Percentiles rank a stretch among this genome's conserved stretches.
These are phyloP conservation scores for Yamagishiella unicocca DNA, from an alignment of 139 green algal genomes.

Conservation along the genomic window DNA sequence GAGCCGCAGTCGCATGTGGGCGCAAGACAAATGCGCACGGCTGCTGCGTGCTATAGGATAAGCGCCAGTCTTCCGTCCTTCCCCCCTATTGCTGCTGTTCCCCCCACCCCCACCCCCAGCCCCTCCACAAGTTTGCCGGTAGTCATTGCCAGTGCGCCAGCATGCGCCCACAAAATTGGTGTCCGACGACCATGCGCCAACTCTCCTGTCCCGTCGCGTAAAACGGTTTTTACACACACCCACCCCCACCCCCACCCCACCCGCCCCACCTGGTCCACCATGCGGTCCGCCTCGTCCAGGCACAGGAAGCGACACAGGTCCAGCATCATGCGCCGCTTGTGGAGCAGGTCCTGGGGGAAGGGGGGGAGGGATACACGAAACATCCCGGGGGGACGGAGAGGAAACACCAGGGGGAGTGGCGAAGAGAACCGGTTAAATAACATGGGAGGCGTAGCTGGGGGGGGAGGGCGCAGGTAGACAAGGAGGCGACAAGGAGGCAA, in stretches of 20 bases:
- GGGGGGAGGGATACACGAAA: not conserved
- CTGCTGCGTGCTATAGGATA: too few relatives aligned
- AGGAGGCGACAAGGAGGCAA: too few relatives aligned
- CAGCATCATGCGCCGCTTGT: conserved; percentile 92
- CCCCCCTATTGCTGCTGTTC: not conserved
- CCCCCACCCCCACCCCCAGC: conserved; percentile 49
- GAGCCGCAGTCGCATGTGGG: too few relatives aligned
- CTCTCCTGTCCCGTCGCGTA: too few relatives aligned
- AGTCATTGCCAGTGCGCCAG: too few relatives aligned
- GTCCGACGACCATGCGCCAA: too few relatives aligned
- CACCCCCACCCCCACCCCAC: conserved; percentile 47
- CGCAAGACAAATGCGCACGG: too few relatives aligned
- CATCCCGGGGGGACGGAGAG: not conserved
- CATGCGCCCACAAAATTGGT: too few relatives aligned
- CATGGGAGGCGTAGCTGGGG: too few relatives aligned
- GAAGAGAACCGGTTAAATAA: not conserved
- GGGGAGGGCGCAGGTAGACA: too few relatives aligned
- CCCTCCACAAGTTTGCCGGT: too few relatives aligned
- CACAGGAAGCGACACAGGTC: conserved; percentile 91
- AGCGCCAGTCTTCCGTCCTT: not conserved
- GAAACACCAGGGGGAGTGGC: not conserved
- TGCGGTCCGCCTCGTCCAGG: conserved; percentile 98
- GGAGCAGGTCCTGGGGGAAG: conserved; percentile 82
- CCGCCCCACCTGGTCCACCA: conserved; percentile 93
- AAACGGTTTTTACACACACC: too few relatives aligned